Base-by-base conservation (phyloP, 768 basidiomycete species). In the Naganishia friedmannii region DNA sequence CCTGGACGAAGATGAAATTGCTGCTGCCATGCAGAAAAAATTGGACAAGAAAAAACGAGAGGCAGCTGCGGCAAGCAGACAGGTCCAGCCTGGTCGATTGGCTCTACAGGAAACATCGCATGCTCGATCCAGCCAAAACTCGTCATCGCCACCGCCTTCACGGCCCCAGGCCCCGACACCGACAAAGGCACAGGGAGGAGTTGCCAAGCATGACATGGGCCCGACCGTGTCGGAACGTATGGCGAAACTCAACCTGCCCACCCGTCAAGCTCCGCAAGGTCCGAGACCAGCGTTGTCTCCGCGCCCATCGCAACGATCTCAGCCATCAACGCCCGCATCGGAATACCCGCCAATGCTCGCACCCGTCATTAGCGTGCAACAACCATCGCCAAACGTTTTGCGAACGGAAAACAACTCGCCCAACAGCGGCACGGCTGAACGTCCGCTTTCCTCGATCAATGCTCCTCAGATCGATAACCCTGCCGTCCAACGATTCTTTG, bases 401-500 rank as follows among this genome's bases (percentile, higher is more conserved):
- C 39, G 60, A 37, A 46, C 60, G 39, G 60, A 63, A 21, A 63
- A 45, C 23, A 29, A 39, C 23, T 63, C 60, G 39, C 60, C 60
- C 1, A 42, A 42, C 3, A 42, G 26, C 3, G 39, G n/a, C 26
- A 28, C 29, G 12, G 17, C 48, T 2, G 65, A 66, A n/a, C 71
- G 77, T 28, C 74, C 73, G 45, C 71, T 77, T 21, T 72, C 74
- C 39, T 84, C 84, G 1, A 82, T 90, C 37, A 84, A 86, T 31
- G 84, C 88, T n/a, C 90, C 91, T 0, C 86, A 89, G 68, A 82
- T 89, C 32, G 85, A 89, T 74, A 89, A 93, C 75, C 86, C 86
- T 65, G 87, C 86, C 54, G 87, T 95, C 75, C 90, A 92, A 73
- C 82, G 86, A 55, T 94, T 94, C 83, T 91, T 93, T 81, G 85